A percentile compares a stretch with the other conserved stretches of the same genome.
phyloP scores from a whole-genome alignment of 23 red algal genomes.

The Chondrus crispus region DNA sequence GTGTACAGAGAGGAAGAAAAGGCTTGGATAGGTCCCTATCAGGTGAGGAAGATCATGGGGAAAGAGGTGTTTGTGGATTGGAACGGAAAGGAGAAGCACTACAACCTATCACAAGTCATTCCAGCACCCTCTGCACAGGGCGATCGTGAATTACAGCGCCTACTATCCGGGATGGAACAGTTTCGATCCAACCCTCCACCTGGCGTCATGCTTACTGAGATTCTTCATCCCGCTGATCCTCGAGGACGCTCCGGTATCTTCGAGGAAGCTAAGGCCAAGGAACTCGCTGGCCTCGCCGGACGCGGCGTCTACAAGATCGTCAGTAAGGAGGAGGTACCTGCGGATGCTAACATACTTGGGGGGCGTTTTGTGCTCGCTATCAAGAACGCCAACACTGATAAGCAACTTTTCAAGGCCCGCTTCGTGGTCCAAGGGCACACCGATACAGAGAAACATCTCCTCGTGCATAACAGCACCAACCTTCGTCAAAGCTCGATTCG shows the following conservation, averaged over 20 bases:
- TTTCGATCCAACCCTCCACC: not conserved
- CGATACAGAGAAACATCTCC: not conserved
- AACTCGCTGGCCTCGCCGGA: not conserved
- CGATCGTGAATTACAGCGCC: not conserved
- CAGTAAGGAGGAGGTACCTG: not conserved
- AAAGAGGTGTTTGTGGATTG: not conserved
- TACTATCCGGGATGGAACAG: not conserved
- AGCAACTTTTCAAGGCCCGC: not conserved
- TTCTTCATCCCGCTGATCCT: not conserved
- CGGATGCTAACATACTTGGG: not conserved
- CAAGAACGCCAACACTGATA: not conserved
- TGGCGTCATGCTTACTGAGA: not conserved
- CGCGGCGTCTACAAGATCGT: not conserved
- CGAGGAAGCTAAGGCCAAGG: not conserved
- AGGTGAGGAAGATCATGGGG: too few relatives aligned
- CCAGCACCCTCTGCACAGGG: not conserved
- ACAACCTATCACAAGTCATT: not conserved
- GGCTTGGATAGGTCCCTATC: not conserved
- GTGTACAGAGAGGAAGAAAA: conserved; percentile 14
- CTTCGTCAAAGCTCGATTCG: not conserved
- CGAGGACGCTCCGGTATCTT: not conserved
- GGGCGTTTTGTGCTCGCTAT: not conserved
- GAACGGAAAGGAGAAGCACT: not conserved
- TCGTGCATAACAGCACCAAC: not conserved
- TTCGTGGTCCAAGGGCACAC: not conserved